phyloP scores from a whole-genome alignment of 2,329 filamentous ascomycete genomes.

The Periconia sp. region DNA sequence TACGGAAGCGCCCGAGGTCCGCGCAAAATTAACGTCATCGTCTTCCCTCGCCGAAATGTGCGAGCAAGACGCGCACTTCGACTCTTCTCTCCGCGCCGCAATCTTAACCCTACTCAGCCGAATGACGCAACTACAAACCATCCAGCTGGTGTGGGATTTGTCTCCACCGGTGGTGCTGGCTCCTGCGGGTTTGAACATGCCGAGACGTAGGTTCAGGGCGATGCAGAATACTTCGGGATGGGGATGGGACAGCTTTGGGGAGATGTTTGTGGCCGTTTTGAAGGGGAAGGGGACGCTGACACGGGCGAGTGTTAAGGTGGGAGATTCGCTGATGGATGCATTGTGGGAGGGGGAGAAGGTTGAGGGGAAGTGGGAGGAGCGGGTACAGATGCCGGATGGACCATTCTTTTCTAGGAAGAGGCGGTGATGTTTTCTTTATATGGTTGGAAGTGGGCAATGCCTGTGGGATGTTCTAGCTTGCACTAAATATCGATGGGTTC shows the following conservation, averaged over 20 bases:
- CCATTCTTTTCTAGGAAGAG: too few species aligned
- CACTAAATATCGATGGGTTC: too few species aligned
- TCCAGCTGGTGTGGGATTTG: conserved; percentile 21
- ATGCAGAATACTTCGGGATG: too few species aligned
- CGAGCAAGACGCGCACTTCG: conserved; percentile 5
- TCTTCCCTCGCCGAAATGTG: conserved; percentile 4
- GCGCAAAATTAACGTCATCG: too few species aligned
- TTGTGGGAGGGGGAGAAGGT: not conserved
- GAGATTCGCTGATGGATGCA: not conserved
- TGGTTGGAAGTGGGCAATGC: too few species aligned
- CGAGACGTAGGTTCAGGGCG: too few species aligned
- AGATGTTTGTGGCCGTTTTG: conserved; percentile 11
- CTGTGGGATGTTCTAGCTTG: too few species aligned
- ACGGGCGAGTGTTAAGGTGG: conserved; percentile 15
- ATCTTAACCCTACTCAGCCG: conserved; percentile 4
- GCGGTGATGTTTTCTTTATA: too few species aligned
- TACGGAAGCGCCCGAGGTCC: too few species aligned
- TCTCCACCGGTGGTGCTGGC: too few species aligned
- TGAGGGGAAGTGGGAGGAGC: not conserved
- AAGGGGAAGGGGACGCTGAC: conserved; percentile 9
- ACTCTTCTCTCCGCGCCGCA: conserved; percentile 1
- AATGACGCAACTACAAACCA: conserved; percentile 15
- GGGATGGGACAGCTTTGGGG: conserved; percentile 12
- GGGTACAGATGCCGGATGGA: too few species aligned
- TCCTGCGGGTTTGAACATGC: too few species aligned